phyloP scores from a whole-genome alignment of 805 yeast species.

The Ogataea neopini region DNA sequence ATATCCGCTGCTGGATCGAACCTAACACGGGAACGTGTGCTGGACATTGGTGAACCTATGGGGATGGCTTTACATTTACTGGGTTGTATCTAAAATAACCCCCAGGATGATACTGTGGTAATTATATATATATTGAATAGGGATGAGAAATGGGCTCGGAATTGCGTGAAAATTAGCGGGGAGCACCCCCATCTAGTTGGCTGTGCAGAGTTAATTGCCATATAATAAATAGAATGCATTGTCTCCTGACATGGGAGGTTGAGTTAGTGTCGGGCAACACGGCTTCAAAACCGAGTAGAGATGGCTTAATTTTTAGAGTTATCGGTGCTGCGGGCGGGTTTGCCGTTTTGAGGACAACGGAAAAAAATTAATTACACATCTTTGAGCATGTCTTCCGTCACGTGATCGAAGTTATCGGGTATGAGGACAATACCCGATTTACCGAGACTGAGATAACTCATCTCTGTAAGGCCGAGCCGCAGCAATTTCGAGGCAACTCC shows the following conservation, averaged over 20 bases:
- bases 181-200: background rate
- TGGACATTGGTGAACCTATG: background rate
- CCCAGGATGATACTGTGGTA: background rate
- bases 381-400: slow-evolving; percentile 17
- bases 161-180: slow-evolving; percentile 4
- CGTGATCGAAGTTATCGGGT: slow-evolving; percentile 43
- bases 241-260: background rate
- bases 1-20: background rate
- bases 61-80: background rate
- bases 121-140: background rate
- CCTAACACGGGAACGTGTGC: background rate
- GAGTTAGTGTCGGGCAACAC: background rate
- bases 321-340: background rate
- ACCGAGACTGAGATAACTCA: slow-evolving; percentile 63
- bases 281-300: background rate
- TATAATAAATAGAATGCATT: too few species aligned
- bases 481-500: slow-evolving; percentile 57
- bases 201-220: background rate
- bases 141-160: background rate
- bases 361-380: background rate
- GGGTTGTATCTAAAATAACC: too few species aligned
- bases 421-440: slow-evolving; percentile 59
- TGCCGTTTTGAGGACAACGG: background rate
- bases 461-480: slow-evolving; percentile 40
- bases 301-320: background rate